phyloP scores from a whole-genome alignment of 2,329 filamentous ascomycete species.

The Fusarium marasasianum region DNA sequence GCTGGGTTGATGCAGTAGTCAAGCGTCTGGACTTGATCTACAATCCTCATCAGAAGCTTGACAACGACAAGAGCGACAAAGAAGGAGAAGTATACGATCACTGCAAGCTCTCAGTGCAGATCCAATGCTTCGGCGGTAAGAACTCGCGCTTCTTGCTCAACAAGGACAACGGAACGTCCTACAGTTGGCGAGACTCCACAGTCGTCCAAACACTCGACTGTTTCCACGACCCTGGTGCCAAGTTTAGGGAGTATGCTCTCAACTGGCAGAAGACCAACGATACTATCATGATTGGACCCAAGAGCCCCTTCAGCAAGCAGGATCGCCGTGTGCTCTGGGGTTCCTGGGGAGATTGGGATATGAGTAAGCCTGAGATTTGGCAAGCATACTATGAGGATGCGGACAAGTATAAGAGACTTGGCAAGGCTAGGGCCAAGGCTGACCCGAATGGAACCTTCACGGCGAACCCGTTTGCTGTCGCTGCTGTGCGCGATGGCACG shows the following conservation, averaged over 20 bases:
- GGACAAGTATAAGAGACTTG: slow-evolving; percentile 48
- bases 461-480: slow-evolving; percentile 47
- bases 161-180: slow-evolving; percentile 56
- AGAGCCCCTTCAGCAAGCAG: slow-evolving; percentile 48
- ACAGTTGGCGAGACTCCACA: slow-evolving; percentile 58
- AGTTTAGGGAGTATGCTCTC: slow-evolving; percentile 47
- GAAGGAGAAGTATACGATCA: slow-evolving; percentile 42
- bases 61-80: slow-evolving; percentile 6
- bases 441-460: slow-evolving; percentile 52
- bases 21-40: slow-evolving; percentile 31
- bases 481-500: not conserved
- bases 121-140: slow-evolving; percentile 57
- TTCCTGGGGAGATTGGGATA: slow-evolving; percentile 49
- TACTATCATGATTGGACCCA: slow-evolving; percentile 40
- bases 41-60: slow-evolving; percentile 20
- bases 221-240: slow-evolving; percentile 49
- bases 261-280: slow-evolving; percentile 57
- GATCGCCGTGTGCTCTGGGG: slow-evolving; percentile 53
- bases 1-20: slow-evolving; percentile 48
- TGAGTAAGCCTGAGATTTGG: slow-evolving; percentile 47
- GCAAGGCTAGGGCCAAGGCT: slow-evolving; percentile 40
- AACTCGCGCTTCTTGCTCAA: slow-evolving; percentile 54
- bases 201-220: slow-evolving; percentile 54
- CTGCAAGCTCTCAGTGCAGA: slow-evolving; percentile 56
- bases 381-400: slow-evolving; percentile 48